A percentile compares a stretch with the other conserved stretches of the same genome.
These are phyloP conservation scores for Penicillium steckii DNA, from an alignment of 495 filamentous ascomycete genomes.

Conservation along the genomic window DNA sequence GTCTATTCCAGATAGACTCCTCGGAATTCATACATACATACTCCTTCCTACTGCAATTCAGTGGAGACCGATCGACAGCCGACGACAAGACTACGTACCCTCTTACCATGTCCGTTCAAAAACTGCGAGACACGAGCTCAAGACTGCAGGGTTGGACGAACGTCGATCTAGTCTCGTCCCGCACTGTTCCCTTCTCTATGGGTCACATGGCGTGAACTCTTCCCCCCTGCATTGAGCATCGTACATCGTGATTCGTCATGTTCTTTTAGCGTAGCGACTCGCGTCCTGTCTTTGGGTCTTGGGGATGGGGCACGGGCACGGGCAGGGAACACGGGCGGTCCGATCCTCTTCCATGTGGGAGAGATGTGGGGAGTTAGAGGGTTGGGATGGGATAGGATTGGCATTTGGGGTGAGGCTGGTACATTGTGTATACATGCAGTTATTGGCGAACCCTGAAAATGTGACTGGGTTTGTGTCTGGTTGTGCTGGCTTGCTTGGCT, in stretches of 20 bases:
- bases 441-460: not conserved
- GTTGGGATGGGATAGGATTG: not conserved
- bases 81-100: not conserved
- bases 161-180: not conserved
- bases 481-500: constrained; percentile 2
- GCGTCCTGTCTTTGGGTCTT: not conserved
- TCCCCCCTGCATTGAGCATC: not conserved
- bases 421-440: too few relatives aligned
- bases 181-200: not conserved
- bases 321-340: constrained; percentile 6
- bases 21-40: too few relatives aligned
- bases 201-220: not conserved
- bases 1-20: too few relatives aligned
- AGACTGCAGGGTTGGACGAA: not conserved
- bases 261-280: not conserved
- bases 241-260: not conserved
- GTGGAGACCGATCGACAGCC: not conserved
- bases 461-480: constrained; percentile 2
- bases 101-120: not conserved
- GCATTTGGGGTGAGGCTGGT: too few relatives aligned
- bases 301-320: not conserved
- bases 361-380: not conserved
- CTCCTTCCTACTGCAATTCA: too few relatives aligned
- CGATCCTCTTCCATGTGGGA: constrained; percentile 16
- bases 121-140: not conserved